phyloP scores from a whole-genome alignment of 352 stramenopile species.

The Phytophthora pseudosyringae region DNA sequence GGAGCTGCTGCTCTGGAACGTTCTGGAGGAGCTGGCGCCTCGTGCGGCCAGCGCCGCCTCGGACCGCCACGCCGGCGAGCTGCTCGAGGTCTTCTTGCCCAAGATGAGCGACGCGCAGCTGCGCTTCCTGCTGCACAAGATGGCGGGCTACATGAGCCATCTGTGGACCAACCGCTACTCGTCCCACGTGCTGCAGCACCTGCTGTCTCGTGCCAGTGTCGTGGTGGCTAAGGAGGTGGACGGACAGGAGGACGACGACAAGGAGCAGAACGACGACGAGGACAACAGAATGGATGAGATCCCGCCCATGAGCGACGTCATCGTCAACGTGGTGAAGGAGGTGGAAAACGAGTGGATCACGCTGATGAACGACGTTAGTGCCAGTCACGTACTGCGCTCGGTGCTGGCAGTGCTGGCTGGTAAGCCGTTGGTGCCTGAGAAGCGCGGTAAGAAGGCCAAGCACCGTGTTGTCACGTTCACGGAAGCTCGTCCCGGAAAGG shows the following conservation, averaged over 20 bases:
- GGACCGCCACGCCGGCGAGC: conserved; percentile 73
- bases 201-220: conserved; percentile 64
- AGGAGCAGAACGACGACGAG: conserved; percentile 46
- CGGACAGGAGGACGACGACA: conserved; percentile 38
- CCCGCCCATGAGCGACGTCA: conserved; percentile 68
- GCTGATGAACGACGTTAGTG: conserved; percentile 88
- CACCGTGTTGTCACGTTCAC: conserved; percentile 72
- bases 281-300: conserved; percentile 69
- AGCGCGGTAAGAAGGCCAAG: conserved; percentile 85
- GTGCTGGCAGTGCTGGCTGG: conserved; percentile 72
- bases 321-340: conserved; percentile 78
- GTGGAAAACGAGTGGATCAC: conserved; percentile 83
- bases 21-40: conserved; percentile 79
- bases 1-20: conserved; percentile 79
- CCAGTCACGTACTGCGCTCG: conserved; percentile 82
- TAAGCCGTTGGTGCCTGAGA: conserved; percentile 71
- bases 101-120: conserved; percentile 78
- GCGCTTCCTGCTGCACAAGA: conserved; percentile 81
- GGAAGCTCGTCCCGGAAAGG: conserved; percentile 44
- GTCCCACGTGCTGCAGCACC: conserved; percentile 82
- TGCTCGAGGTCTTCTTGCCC: conserved; percentile 74
- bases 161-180: conserved; percentile 90
- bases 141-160: conserved; percentile 81
- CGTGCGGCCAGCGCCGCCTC: conserved; percentile 76
- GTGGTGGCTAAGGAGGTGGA: conserved; percentile 54